Percentiles rank a stretch among this genome's conserved stretches.
Evolutionary conservation across 768 basidiomycete species (phyloP).

Genomic region (Hydnomerulius pinastri): DNA sequence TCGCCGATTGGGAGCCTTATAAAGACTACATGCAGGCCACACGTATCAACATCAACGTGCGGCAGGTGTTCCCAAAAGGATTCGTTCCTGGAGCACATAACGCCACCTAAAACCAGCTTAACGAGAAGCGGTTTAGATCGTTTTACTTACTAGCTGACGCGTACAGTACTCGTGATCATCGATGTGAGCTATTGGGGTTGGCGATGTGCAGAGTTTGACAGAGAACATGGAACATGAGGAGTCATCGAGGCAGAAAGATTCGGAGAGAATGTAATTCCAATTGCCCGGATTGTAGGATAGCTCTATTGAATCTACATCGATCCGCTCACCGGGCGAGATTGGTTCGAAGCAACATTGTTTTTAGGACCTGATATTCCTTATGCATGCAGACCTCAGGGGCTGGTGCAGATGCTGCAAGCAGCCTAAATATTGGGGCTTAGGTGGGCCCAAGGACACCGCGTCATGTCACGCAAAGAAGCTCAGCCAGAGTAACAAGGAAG

Average conservation of each 20-base stretch:
- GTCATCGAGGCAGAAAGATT: not conserved
- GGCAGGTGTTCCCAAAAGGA: slow-evolving; percentile 83
- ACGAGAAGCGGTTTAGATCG: not conserved
- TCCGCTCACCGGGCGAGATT: slow-evolving; percentile 11
- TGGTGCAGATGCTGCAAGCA: not conserved
- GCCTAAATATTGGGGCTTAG: not conserved
- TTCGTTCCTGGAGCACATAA: slow-evolving; percentile 40
- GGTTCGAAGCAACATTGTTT: not conserved
- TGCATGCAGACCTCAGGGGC: not conserved
- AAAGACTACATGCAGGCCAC: slow-evolving; percentile 63
- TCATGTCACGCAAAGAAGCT: slow-evolving; percentile 4
- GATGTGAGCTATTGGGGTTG: slow-evolving; percentile 2
- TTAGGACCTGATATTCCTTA: not conserved
- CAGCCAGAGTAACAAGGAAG: not conserved
- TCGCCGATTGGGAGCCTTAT: slow-evolving; percentile 59
- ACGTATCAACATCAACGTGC: slow-evolving; percentile 89
- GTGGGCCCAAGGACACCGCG: slow-evolving; percentile 27
- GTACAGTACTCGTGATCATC: slow-evolving; percentile 4
- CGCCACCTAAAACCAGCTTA: not conserved
- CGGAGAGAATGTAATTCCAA: not conserved
- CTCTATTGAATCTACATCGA: slow-evolving; percentile 6
- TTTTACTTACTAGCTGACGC: no score
- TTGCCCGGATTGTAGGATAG: slow-evolving; percentile 3
- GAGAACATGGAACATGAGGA: slow-evolving; percentile 7
- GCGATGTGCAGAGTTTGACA: not conserved